Conservation (phyloP, 2,329 filamentous ascomycete species). For the Podosphaera leucotricha region DNA sequence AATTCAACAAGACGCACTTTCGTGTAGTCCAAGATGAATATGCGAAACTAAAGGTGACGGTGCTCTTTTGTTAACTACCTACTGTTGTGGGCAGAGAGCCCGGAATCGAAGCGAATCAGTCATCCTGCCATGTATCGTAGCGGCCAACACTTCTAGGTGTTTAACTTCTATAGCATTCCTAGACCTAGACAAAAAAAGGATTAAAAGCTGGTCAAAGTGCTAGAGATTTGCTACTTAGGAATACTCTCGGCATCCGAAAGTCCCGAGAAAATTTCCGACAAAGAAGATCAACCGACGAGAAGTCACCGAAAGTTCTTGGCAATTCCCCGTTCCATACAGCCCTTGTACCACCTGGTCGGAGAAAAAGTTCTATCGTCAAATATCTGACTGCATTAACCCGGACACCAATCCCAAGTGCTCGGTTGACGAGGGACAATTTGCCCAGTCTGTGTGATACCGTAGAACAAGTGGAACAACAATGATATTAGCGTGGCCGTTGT, state of each 20-base stretch:
- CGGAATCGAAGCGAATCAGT: too few species aligned
- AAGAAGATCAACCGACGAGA: not conserved
- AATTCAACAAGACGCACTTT: too few species aligned
- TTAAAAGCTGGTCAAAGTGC: not conserved
- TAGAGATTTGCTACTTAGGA: not conserved
- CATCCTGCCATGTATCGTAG: too few species aligned
- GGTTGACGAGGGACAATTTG: not conserved
- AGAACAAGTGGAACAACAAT: not conserved
- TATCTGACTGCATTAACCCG: not conserved
- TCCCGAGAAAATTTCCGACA: not conserved
- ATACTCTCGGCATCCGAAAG: constrained; percentile 1
- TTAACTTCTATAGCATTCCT: too few species aligned
- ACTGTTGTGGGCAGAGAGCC: too few species aligned
- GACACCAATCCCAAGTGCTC: not conserved
- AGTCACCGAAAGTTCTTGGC: not conserved
- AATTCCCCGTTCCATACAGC: not conserved
- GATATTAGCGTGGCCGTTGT: not conserved
- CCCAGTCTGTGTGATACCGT: not conserved
- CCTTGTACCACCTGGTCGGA: not conserved
- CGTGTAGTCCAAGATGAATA: too few species aligned
- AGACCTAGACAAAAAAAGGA: too few species aligned
- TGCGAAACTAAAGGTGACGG: too few species aligned
- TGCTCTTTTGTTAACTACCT: too few species aligned
- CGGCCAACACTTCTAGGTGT: too few species aligned
- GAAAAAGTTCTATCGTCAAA: not conserved